Evolutionary conservation across 73 alveolate genomes (phyloP).

Genomic region (Paramecium biaurelia): DNA sequence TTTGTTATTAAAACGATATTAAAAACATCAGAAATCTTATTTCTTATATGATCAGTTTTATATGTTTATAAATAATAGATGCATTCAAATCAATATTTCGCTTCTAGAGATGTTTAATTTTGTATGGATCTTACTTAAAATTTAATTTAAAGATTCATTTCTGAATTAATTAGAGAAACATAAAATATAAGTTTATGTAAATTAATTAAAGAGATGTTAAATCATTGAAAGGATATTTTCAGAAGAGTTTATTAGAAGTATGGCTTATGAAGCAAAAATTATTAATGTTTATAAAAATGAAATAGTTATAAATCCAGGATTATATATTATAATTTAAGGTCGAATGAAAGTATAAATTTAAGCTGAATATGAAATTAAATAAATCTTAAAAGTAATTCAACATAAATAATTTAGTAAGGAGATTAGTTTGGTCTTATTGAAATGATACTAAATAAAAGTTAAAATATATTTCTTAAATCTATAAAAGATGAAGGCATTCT

Average conservation of each 20-base stretch:
- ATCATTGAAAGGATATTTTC: neutral
- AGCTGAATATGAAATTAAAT: neutral
- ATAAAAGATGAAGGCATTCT: neutral
- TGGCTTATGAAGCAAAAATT: neutral
- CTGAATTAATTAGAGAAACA: neutral
- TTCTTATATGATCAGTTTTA: neutral
- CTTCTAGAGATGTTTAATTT: neutral
- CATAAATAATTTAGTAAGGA: neutral
- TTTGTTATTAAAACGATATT: neutral
- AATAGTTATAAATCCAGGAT: neutral
- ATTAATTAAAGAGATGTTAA: neutral
- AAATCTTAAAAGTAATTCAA: neutral
- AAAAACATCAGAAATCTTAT: neutral
- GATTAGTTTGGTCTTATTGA: neutral
- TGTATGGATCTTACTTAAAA: neutral
- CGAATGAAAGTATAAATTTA: neutral
- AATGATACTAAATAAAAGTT: neutral
- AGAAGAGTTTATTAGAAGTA: neutral
- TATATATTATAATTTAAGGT: neutral
- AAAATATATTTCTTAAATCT: neutral
- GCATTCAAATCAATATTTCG: neutral
- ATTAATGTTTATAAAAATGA: neutral
- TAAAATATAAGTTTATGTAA: neutral
- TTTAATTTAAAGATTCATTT: neutral
- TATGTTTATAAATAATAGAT: neutral